These are phyloP conservation scores for Tuber aestivum DNA, from an alignment of 495 filamentous ascomycete species.

Conservation along the genomic window DNA sequence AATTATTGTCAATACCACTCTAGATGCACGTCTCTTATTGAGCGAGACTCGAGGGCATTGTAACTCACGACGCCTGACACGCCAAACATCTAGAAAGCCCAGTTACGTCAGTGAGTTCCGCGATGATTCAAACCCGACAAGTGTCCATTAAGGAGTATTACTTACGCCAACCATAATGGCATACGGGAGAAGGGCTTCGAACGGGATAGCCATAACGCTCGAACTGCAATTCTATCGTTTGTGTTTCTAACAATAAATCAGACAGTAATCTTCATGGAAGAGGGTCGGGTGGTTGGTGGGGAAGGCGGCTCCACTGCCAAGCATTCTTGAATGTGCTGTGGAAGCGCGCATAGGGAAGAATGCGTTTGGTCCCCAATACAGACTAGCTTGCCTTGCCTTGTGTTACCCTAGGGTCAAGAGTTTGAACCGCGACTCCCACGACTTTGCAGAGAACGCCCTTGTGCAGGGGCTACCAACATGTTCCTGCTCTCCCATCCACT, in stretches of 20 bases:
- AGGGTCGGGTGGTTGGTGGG: not conserved
- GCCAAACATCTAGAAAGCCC: conserved; percentile 71
- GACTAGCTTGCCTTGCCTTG: conserved; percentile 26
- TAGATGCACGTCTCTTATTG: not conserved
- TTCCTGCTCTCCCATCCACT: conserved; percentile 22
- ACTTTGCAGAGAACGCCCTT: conserved; percentile 33
- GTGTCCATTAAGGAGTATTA: conserved; percentile 34
- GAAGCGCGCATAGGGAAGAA: not conserved
- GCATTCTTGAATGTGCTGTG: conserved; percentile 11
- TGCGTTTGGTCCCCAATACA: conserved; percentile 18
- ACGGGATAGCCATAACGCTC: conserved; percentile 80
- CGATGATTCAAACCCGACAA: conserved; percentile 26
- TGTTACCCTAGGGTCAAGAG: conserved; percentile 25
- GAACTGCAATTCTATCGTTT: conserved; percentile 1
- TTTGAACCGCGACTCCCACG: conserved; percentile 34
- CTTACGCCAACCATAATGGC: conserved; percentile 81
- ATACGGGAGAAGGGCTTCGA: conserved; percentile 92
- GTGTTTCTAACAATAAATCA: not conserved
- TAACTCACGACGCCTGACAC: conserved; percentile 58
- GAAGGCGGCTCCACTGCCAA: conserved; percentile 22
- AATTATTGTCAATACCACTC: not conserved
- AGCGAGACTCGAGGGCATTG: not conserved
- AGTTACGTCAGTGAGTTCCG: conserved; percentile 38
- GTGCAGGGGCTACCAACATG: conserved; percentile 37
- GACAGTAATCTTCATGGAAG: not conserved